Percentiles rank a stretch among this genome's conserved stretches.
These are phyloP conservation scores for Ophiostoma ips DNA, from an alignment of 2,329 filamentous ascomycete genomes.

Conservation along the genomic window DNA sequence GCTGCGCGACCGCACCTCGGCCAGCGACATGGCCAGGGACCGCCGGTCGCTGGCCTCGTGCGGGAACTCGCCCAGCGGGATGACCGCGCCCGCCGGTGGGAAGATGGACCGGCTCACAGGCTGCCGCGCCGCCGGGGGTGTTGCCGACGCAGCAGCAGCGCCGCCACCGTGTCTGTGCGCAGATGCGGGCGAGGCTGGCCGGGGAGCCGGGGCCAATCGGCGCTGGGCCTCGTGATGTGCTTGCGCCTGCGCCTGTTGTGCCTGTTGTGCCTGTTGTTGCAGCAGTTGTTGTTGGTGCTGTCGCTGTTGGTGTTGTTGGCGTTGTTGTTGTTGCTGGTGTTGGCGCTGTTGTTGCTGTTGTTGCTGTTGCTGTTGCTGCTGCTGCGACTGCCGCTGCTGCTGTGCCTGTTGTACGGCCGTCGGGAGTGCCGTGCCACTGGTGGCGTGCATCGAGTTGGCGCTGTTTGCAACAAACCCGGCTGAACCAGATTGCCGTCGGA, in stretches of 20 bases:
- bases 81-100: conserved; percentile 14
- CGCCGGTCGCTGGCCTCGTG: conserved; percentile 26
- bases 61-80: conserved; percentile 25
- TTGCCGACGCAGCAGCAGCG: too few species aligned
- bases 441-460: background rate
- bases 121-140: too few species aligned
- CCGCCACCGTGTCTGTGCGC: background rate
- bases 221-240: background rate
- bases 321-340: background rate
- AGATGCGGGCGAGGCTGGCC: background rate
- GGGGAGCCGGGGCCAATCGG: too few species aligned
- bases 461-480: background rate
- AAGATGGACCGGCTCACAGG: conserved; percentile 8
- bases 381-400: background rate
- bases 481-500: background rate
- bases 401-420: background rate
- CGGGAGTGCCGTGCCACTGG: background rate
- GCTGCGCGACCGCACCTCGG: conserved; percentile 34
- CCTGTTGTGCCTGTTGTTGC: too few species aligned
- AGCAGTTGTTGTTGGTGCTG: too few species aligned
- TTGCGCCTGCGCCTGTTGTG: too few species aligned
- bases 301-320: background rate
- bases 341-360: background rate
- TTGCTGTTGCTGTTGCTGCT: background rate
- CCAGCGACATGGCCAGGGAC: conserved; percentile 30